Base-by-base conservation (phyloP, 192 early-diverging fungal species). In the Linnemannia schmuckeri region DNA sequence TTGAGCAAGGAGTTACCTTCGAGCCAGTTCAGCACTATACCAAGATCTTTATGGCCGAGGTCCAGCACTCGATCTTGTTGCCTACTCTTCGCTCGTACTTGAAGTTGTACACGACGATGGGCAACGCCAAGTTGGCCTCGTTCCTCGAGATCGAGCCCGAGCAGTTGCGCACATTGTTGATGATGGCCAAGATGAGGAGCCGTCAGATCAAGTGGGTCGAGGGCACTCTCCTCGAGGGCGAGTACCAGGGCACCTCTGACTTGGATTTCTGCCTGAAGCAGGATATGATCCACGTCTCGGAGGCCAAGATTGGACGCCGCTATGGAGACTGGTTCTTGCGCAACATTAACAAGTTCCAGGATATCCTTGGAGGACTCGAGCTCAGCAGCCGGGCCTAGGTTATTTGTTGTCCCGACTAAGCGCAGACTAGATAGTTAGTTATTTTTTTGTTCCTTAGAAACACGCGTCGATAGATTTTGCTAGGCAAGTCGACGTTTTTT, bases 241-340 rank as follows among this genome's bases (percentile, higher is more conserved):
- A 98, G 85, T 93, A 94, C 88, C 90, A 93, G 38, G 87, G 94
- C 17, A 94, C 96, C 12, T 95, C 95, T 4, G 97, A 99, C 80
- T 83, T 98, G 78, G 97, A 99, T 89, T 98, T 99, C 90, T 97
- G 95, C 86, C 77, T 99, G 78, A 96, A 96, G 92, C 90, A 97
- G 85, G 97, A 98, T 74, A 95, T 99, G 94, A 96, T 99, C 88
- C 94, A 97, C 89, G 96, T 99, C 90, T 94, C 95, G 15, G 98
- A 99, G 90, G 95, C 93, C 90, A 97, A 98, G 88, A 93, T 96
- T n/a, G 97, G 96, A 40, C 94, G 97, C 61, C 94, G 96, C 77
- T 97, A 96, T 88, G 97, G 94, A 47, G 98, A 99, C 81, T 99
- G 96, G 96, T 98, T 98, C 83, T 95, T 98, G 85, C 94, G 97